Evolutionary conservation across 2,329 filamentous ascomycete genomes (phyloP), one percentile per base, ranked within the genome.

Genomic region (Alternaria viburni): DNA sequence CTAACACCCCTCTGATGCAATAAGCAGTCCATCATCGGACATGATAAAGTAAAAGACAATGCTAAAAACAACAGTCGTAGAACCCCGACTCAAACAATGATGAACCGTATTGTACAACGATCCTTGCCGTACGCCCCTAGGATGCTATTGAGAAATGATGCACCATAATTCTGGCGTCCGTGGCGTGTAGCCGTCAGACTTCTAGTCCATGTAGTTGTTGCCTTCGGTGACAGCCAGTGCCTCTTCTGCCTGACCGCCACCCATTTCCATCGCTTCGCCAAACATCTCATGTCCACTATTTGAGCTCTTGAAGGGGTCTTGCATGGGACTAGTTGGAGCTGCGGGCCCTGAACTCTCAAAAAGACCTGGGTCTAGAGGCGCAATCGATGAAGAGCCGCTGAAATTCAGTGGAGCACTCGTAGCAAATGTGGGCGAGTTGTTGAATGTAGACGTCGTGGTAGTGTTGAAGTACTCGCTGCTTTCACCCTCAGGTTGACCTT

Each of bases 241-340:
- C 59, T 80, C 78, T 55, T 79, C 78, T 8, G 76, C 78, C 57
- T 80, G 78, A 41, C 77, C 75, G 23, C 76, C 77, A 26, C 70
- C 75, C 54, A 72, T 71, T 50, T 79, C 77, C 71, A 78, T 76
- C 28, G 75, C 66, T 44, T 79, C 77, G 25, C 75, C 74, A 57
- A 79, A 79, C 72, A 79, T 74, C 63, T 79, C 78, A 36, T 78
- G 72, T 12, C 72, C 75, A 55, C 73, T 79, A 32, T 74, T 74
- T 6, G 77, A 79, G 61, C 75, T 77, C 66, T 78, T 78, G 68
- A 80, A 80, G 1, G 75, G 67, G 55, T 79, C 75, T 28, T 79
- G 76, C 60, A 78, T 74, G 1, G 77, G 77, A 59, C 74, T 78
- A 2, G 77, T 72, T 1, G 74, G 71, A 12, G 66, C 76, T 43